Percentiles rank a stretch among this genome's conserved stretches.
Evolutionary conservation across 2,329 filamentous ascomycete genomes (phyloP).

Genomic region (Ophiostoma ulmi): DNA sequence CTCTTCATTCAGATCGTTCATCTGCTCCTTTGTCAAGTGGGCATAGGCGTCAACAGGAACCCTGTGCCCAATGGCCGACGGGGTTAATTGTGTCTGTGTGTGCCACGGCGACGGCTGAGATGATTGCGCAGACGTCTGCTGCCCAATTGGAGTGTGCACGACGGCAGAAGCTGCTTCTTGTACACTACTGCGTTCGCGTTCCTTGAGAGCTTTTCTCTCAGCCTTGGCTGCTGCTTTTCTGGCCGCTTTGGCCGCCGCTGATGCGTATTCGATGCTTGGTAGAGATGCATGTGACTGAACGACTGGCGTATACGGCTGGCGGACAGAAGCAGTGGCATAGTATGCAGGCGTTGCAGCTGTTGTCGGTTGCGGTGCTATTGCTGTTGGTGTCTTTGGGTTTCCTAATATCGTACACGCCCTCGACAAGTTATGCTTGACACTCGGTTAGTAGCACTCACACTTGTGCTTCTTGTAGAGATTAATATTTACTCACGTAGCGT

Average conservation of each 20-base stretch:
- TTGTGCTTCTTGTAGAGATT: not conserved
- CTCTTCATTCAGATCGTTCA: slow-evolving; percentile 36
- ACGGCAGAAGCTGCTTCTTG: not conserved
- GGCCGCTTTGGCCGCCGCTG: not conserved
- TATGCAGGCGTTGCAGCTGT: not conserved
- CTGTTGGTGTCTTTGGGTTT: not conserved
- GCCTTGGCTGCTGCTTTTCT: not conserved
- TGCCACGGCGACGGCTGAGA: slow-evolving; percentile 18
- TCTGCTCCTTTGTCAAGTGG: slow-evolving; percentile 38
- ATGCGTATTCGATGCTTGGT: not conserved
- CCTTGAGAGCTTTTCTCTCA: not conserved
- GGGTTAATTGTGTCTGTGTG: not conserved
- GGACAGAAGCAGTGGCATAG: not conserved
- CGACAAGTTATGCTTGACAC: not conserved
- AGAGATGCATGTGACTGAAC: not conserved
- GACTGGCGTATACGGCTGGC: not conserved
- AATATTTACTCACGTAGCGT: not conserved
- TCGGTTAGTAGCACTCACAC: not conserved
- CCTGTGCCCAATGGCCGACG: not conserved
- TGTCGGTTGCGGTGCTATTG: not conserved
- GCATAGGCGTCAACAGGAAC: slow-evolving; percentile 39
- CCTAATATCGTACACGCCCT: not conserved
- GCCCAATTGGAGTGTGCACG: not conserved
- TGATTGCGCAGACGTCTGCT: not conserved
- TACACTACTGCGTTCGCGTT: not conserved